Evolutionary conservation across 75 land plant species (phyloP), one percentile per base, ranked within the genome.

Genomic region (Adiantum capillusveneris): DNA sequence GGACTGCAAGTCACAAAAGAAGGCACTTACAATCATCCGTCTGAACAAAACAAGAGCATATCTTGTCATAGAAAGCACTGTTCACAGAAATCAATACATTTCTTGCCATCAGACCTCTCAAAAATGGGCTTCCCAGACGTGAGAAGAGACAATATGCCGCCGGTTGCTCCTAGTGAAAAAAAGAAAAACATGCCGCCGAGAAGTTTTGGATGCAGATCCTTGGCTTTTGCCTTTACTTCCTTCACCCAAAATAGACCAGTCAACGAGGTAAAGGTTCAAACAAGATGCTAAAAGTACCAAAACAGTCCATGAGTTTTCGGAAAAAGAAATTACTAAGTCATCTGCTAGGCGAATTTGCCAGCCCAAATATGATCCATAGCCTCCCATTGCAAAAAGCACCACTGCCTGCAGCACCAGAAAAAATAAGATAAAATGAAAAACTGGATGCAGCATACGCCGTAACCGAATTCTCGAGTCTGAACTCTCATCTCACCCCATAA

Each of bases 321-420:
- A 41, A 14, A 41, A 41, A 41, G 9, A 14, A 57, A 73, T 53
- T 73, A 89, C 95, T 74, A 78, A 62, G 72, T 86, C 75, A 19
- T 82, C 76, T 16, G 86, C 74, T 6, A 74, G 74, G 0, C 86
- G 83, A 16, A 89, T 85, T 29, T 85, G 81, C 62, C 89, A 89
- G 22, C 95, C 95, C 55, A 89, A 54, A 63, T 89, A 89, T 31
- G 95, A 77, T 61, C 95, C 95, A 74, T 86, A 89, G 14, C 95
- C 95, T 53, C 95, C 95, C 95, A 89, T 89, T 18, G 95, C 90
- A 70, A 89, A 80, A 9, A 89, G 75, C 41, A 89, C 95, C 39
- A 89, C 90, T 46, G 95, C 90, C 95, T 88, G 63, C 54, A 53
- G 53, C 43, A 9, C n/a, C n/a, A n/a, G n/a, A n/a, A n/a, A n/a